A percentile compares a stretch with the other conserved stretches of the same genome.
These are phyloP conservation scores for Rubia balearica DNA, from an alignment of 305 asterid species.

Conservation along the genomic window DNA sequence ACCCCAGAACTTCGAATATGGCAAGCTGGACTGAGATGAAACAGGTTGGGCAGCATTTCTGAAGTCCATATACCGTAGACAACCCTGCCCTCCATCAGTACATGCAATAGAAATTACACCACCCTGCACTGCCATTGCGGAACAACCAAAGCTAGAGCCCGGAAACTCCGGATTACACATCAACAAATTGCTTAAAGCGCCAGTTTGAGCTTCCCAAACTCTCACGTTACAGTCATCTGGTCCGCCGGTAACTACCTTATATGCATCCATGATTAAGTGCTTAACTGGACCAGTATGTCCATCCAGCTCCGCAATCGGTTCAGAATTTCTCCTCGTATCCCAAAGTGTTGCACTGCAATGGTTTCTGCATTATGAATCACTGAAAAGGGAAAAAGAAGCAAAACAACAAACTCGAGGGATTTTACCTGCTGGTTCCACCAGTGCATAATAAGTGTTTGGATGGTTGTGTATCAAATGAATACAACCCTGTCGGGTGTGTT, in stretches of 20 bases:
- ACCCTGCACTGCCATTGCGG: conserved; percentile 55
- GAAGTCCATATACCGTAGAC: conserved; percentile 44
- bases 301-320: conserved; percentile 42
- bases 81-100: conserved; percentile 9
- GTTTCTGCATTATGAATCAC: background rate
- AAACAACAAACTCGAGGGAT: background rate
- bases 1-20: conserved; percentile 53
- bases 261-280: conserved; percentile 49
- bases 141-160: conserved; percentile 34
- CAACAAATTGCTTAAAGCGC: conserved; percentile 34
- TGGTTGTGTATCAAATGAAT: conserved; percentile 57
- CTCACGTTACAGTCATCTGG: conserved; percentile 35
- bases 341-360: conserved; percentile 54
- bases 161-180: conserved; percentile 16
- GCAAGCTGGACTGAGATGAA: conserved; percentile 20
- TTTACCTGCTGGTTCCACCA: conserved; percentile 57
- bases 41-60: conserved; percentile 26
- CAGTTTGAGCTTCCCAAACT: conserved; percentile 55
- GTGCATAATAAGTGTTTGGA: conserved; percentile 55
- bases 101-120: conserved; percentile 44
- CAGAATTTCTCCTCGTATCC: conserved; percentile 52
- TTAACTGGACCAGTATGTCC: conserved; percentile 55
- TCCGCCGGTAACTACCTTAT: conserved; percentile 68
- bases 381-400: background rate
- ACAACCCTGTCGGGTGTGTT: conserved; percentile 27